These are phyloP conservation scores for Monilinia laxa DNA, from an alignment of 2,329 filamentous ascomycete genomes.

Conservation along the genomic window DNA sequence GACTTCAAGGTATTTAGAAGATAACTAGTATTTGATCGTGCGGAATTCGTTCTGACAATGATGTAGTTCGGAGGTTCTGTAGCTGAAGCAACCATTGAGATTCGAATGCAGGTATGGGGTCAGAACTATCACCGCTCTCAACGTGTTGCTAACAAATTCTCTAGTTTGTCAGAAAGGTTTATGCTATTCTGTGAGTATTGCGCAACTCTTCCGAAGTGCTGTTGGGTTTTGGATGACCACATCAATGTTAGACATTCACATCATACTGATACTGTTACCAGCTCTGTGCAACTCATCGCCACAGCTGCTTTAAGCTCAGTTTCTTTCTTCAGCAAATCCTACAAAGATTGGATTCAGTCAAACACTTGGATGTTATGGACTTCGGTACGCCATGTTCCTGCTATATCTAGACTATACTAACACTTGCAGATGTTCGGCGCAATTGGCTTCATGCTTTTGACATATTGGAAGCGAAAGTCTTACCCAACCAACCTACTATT, in stretches of 20 bases:
- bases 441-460: conserved; percentile 80
- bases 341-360: conserved; percentile 83
- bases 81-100: conserved; percentile 89
- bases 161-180: conserved; percentile 96
- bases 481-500: conserved; percentile 95
- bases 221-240: not conserved
- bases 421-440: conserved; percentile 66
- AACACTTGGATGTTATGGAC: conserved; percentile 83
- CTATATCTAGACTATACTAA: conserved; percentile 16
- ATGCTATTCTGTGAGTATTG: conserved; percentile 74
- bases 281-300: conserved; percentile 84
- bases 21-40: not conserved
- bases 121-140: not conserved
- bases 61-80: conserved; percentile 84
- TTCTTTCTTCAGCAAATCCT: conserved; percentile 78
- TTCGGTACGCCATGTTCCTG: conserved; percentile 54
- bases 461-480: conserved; percentile 93
- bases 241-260: not conserved
- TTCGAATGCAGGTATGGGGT: conserved; percentile 62
- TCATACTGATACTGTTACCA: conserved; percentile 35
- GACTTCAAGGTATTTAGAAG: conserved; percentile 76
- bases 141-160: conserved; percentile 6
- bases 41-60: conserved; percentile 24
- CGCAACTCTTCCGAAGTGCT: not conserved
- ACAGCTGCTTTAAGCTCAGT: conserved; percentile 79